A percentile compares a stretch with the other conserved stretches of the same genome.
These are phyloP conservation scores for Volvariella surrecta DNA, from an alignment of 1,284 basidiomycete species.

Conservation along the genomic window DNA sequence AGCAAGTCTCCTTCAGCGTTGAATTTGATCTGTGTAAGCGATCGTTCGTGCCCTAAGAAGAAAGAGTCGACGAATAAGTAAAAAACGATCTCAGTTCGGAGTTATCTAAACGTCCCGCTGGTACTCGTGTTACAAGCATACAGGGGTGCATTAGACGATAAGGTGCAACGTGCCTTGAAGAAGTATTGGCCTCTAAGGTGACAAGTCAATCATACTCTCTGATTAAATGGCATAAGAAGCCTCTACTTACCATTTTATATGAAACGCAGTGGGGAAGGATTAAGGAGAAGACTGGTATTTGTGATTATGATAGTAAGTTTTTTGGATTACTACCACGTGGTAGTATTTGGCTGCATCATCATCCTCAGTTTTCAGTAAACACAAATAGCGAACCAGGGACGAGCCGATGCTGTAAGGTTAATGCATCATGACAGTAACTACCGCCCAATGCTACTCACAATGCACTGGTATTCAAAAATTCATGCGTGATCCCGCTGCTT, in stretches of 20 bases:
- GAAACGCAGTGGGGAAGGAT: neutral
- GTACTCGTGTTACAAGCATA: no score
- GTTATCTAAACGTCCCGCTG: no score
- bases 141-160: no score
- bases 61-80: conserved; percentile 7
- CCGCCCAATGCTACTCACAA: no score
- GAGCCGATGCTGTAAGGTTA: no score
- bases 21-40: conserved; percentile 95
- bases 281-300: neutral
- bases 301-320: no score
- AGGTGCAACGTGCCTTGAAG: conserved; percentile 24
- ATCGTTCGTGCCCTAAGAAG: conserved; percentile 84
- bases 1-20: conserved; percentile 95
- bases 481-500: no score
- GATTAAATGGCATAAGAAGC: neutral
- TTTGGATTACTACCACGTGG: neutral
- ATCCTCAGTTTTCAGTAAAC: no score
- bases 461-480: no score
- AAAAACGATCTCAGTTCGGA: no score
- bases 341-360: neutral
- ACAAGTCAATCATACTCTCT: neutral
- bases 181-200: conserved; percentile 30
- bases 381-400: no score
- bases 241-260: neutral
- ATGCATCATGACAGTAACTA: no score